phyloP scores from a whole-genome alignment of 192 early-diverging fungal species.

The Jimgerdemannia flammicorona region DNA sequence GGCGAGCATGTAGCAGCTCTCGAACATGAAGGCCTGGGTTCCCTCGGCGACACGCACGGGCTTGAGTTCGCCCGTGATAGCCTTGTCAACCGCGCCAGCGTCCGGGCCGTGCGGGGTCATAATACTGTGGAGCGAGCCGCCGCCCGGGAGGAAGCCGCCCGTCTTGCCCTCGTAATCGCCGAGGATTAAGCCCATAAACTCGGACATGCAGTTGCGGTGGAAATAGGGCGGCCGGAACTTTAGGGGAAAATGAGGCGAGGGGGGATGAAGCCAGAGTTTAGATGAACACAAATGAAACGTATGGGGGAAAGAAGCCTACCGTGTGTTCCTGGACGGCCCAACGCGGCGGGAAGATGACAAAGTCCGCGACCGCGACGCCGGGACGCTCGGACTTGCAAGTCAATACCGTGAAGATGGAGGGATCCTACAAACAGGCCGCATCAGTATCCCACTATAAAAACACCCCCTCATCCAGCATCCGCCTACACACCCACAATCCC shows the following conservation, averaged over 20 bases:
- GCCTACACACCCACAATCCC: background rate
- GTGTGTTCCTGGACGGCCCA: conserved; percentile 91
- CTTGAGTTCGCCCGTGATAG: conserved; percentile 62
- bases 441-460: background rate
- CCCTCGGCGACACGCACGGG: conserved; percentile 80
- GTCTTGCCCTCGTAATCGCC: conserved; percentile 94
- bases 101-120: conserved; percentile 97
- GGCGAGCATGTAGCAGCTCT: conserved; percentile 76
- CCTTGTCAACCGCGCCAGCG: conserved; percentile 67
- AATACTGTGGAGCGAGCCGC: conserved; percentile 75
- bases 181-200: conserved; percentile 95
- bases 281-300: background rate
- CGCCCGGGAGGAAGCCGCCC: conserved; percentile 89
- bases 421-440: conserved; percentile 55
- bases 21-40: conserved; percentile 96
- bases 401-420: conserved; percentile 96
- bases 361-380: conserved; percentile 86
- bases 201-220: conserved; percentile 97
- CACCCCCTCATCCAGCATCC: background rate
- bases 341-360: conserved; percentile 95
- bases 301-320: conserved; percentile 39
- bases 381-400: conserved; percentile 85
- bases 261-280: background rate
- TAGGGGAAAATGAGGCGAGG: background rate
- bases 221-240: conserved; percentile 93